Conservation (phyloP, 2,329 filamentous ascomycete genomes). For the Atkinsonella texensis region DNA sequence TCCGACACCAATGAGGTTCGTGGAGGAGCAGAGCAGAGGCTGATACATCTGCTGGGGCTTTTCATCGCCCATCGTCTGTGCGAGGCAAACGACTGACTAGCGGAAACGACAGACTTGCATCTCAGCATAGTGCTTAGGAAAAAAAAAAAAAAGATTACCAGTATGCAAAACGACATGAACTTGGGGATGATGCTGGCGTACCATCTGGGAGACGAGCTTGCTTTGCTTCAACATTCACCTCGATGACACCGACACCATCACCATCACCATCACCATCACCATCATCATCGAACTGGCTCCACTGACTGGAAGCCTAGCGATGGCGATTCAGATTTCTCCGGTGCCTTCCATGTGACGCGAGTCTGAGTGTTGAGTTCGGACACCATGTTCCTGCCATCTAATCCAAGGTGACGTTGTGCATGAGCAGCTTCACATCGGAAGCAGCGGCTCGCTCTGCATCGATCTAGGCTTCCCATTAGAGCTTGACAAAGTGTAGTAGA, state of each 20-base stretch:
- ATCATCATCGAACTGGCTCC: not conserved
- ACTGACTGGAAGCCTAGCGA: not conserved
- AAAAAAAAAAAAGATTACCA: too few species aligned
- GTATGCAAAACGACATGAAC: too few species aligned
- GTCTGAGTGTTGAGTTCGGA: not conserved
- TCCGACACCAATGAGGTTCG: constrained; percentile 91
- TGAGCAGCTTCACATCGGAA: not conserved
- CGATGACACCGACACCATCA: not conserved
- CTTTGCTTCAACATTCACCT: not conserved
- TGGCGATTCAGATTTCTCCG: not conserved
- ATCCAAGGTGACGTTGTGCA: not conserved
- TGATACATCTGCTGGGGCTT: constrained; percentile 2
- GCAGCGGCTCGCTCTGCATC: not conserved
- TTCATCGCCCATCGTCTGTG: not conserved
- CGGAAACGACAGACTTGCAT: too few species aligned
- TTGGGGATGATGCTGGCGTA: too few species aligned
- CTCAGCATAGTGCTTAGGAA: too few species aligned
- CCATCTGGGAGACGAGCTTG: too few species aligned
- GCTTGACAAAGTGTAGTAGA: too few species aligned
- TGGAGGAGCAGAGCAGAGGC: constrained; percentile 80
- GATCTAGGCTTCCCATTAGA: not conserved
- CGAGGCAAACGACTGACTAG: too few species aligned
- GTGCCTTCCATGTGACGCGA: not conserved
- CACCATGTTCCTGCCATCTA: not conserved
- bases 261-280: not conserved